Percentiles rank a stretch among this genome's conserved stretches.
Conservation (phyloP, 441 rosid genomes). For the Erodium texanum region DNA sequence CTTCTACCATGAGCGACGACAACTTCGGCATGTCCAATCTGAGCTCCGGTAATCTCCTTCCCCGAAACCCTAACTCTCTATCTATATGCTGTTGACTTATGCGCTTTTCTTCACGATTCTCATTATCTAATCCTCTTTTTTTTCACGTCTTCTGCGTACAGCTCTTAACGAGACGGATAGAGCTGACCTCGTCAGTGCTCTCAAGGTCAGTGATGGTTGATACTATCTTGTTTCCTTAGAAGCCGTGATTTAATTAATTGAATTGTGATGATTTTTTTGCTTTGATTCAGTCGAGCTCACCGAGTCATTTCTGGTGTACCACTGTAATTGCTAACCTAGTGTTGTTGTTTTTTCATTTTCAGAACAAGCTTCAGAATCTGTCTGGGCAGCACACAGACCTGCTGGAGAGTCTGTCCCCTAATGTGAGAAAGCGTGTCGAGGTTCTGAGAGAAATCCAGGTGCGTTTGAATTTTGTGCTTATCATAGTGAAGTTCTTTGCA, state of each 20-base stretch:
- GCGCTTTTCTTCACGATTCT: not conserved
- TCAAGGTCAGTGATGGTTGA: conserved; percentile 33
- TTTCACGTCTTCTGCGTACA: conserved; percentile 13
- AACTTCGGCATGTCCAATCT: not conserved
- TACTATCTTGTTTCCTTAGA: not conserved
- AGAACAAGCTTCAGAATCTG: conserved; percentile 68
- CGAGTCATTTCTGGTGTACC: not conserved
- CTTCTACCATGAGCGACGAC: not conserved
- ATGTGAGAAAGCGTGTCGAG: conserved; percentile 69
- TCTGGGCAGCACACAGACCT: conserved; percentile 63
- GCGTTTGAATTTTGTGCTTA: not conserved
- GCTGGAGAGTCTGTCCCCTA: conserved; percentile 45
- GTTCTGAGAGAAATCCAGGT: conserved; percentile 81
- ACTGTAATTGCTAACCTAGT: not conserved
- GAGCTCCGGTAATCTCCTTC: not conserved
- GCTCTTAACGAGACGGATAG: conserved; percentile 63
- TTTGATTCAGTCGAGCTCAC: not conserved
- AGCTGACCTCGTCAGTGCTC: conserved; percentile 57
- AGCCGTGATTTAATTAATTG: not conserved
- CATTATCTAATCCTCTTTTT: conserved; percentile 4
- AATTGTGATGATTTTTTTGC: not conserved
- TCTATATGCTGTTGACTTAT: not conserved
- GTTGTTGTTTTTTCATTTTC: conserved; percentile 21
- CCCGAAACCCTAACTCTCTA: not conserved
- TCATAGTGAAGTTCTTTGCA: not conserved